Percentiles rank a stretch among this genome's conserved stretches.
phyloP scores from a whole-genome alignment of 768 basidiomycete species.

The Serpula lacrymans region DNA sequence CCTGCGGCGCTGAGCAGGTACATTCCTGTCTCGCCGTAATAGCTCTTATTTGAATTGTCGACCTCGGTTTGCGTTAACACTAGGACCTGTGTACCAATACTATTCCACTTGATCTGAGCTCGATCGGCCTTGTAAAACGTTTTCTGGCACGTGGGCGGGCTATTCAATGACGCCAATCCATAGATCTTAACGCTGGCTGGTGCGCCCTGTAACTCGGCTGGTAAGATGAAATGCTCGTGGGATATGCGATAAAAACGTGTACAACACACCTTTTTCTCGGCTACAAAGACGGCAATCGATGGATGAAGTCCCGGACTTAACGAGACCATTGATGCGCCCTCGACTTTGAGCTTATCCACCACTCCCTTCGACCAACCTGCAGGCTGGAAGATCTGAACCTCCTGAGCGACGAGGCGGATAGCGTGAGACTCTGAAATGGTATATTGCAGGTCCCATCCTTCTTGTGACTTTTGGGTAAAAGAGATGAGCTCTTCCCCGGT shows the following conservation, averaged over 20 bases:
- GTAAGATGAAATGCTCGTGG: slow-evolving; percentile 1
- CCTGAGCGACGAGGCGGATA: slow-evolving; percentile 71
- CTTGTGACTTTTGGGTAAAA: slow-evolving; percentile 88
- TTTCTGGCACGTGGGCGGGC: slow-evolving; percentile 79
- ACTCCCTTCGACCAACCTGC: slow-evolving; percentile 78
- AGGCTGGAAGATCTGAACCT: slow-evolving; percentile 82
- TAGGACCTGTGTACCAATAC: slow-evolving; percentile 86
- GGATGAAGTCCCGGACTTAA: slow-evolving; percentile 86
- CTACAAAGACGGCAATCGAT: slow-evolving; percentile 86
- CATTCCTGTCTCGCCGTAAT: slow-evolving; percentile 96
- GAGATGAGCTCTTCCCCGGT: slow-evolving; percentile 84
- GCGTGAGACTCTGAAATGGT: slow-evolving; percentile 88
- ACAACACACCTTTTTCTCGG: slow-evolving; percentile 79
- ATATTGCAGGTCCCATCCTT: slow-evolving; percentile 90
- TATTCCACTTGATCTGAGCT: slow-evolving; percentile 94
- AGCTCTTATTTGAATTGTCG: slow-evolving; percentile 94
- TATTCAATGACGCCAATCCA: slow-evolving; percentile 58
- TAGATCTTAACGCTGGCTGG: slow-evolving; percentile 88
- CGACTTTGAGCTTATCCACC: slow-evolving; percentile 77
- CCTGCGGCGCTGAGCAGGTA: slow-evolving; percentile 91
- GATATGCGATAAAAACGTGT: neutral
- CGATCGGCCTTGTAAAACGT: slow-evolving; percentile 96
- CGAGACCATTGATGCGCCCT: slow-evolving; percentile 73
- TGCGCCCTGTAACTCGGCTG: slow-evolving; percentile 52
- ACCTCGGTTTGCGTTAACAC: slow-evolving; percentile 95